Conservation (phyloP, 257 asterid genomes). For the Solanum peruvianum region DNA sequence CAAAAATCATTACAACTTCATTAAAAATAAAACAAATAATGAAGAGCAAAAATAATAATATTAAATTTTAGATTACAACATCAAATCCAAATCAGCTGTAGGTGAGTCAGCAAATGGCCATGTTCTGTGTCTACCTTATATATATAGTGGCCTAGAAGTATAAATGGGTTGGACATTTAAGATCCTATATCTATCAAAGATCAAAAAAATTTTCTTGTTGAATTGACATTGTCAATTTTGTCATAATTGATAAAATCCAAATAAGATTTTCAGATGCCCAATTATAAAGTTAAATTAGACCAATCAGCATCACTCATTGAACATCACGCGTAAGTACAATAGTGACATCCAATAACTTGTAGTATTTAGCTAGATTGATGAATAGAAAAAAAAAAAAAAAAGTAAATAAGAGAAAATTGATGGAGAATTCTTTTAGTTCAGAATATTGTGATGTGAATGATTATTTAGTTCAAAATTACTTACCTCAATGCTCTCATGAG, state of each 20-base stretch:
- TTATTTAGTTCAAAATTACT: constrained; percentile 3
- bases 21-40: not conserved
- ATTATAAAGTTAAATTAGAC: constrained; percentile 17
- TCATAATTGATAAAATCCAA: constrained; percentile 42
- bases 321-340: constrained; percentile 14
- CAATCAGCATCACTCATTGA: constrained; percentile 35
- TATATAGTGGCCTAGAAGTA: not conserved
- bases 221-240: constrained; percentile 17
- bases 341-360: not conserved
- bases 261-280: constrained; percentile 36
- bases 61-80: not conserved
- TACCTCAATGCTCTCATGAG: not conserved
- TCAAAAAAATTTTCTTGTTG: constrained; percentile 6
- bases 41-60: no score
- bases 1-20: not conserved
- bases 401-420: not conserved
- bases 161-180: not conserved
- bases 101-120: not conserved
- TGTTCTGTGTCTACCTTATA: not conserved
- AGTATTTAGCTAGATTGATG: not conserved
- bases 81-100: not conserved
- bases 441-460: not conserved
- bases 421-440: not conserved
- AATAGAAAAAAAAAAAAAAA: not conserved
- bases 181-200: not conserved